Percentiles rank a stretch among this genome's conserved stretches.
Evolutionary conservation across 495 filamentous ascomycete species (phyloP).

Genomic region (Apiosordaria backusii): DNA sequence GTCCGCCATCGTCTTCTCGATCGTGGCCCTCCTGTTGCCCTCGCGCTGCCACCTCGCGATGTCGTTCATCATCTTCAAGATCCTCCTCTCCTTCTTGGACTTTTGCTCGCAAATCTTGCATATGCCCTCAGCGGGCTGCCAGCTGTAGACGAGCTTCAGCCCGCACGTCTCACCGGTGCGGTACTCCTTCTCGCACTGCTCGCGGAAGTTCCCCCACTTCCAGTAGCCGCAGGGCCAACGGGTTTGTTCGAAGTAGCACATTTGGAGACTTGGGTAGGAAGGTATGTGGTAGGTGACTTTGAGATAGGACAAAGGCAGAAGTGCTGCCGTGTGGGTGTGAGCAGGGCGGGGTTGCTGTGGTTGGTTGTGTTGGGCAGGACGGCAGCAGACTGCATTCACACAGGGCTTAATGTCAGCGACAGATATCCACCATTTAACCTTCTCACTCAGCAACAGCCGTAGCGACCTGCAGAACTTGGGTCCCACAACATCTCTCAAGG

Average conservation of each 20-base stretch:
- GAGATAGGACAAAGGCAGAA: not conserved
- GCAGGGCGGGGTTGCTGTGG: not conserved
- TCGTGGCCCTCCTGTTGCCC: constrained; percentile 72
- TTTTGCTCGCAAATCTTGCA: constrained; percentile 91
- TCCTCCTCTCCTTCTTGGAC: constrained; percentile 77
- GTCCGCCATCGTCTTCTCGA: constrained; percentile 67
- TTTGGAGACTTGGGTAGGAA: constrained; percentile 22
- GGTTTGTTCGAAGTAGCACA: constrained; percentile 66
- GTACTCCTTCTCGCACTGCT: constrained; percentile 95
- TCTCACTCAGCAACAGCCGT: not conserved
- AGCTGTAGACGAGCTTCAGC: constrained; percentile 81
- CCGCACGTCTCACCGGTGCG: constrained; percentile 97
- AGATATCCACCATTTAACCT: not conserved
- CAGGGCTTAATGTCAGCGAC: not conserved
- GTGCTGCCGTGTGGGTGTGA: not conserved
- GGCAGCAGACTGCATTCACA: not conserved
- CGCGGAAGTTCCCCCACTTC: constrained; percentile 92
- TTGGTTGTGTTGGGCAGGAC: not conserved
- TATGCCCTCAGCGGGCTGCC: constrained; percentile 53
- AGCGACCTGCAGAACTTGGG: not conserved
- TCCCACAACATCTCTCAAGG: constrained; percentile 1
- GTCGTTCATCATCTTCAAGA: constrained; percentile 69
- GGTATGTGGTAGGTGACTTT: not conserved
- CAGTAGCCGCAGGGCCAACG: constrained; percentile 76
- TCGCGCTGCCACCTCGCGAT: constrained; percentile 76